Percentiles rank a stretch among this genome's conserved stretches.
These are phyloP conservation scores for Ascochyta rabiei DNA, from an alignment of 2,329 filamentous ascomycete species.

Conservation along the genomic window DNA sequence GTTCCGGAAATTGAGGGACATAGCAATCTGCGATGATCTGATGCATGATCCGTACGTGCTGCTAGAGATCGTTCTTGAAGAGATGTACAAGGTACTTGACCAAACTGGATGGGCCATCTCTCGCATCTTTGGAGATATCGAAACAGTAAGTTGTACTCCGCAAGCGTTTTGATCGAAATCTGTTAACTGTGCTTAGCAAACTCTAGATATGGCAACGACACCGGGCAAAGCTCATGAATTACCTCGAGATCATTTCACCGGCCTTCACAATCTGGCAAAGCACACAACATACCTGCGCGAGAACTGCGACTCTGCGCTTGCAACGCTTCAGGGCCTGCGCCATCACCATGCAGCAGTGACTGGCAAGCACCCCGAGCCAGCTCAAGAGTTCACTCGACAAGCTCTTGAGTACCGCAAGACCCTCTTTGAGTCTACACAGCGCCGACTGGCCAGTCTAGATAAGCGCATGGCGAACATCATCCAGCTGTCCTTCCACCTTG, in stretches of 20 bases:
- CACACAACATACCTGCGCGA: conserved; percentile 48
- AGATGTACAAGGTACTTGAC: conserved; percentile 42
- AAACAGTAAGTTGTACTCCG: conserved; percentile 30
- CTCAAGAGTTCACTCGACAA: conserved; percentile 20
- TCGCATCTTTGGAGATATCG: conserved; percentile 39
- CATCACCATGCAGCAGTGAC: conserved; percentile 24
- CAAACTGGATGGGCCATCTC: conserved; percentile 35
- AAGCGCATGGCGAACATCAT: conserved; percentile 48
- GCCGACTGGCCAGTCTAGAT: conserved; percentile 44
- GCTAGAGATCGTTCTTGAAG: conserved; percentile 39
- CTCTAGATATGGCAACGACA: conserved; percentile 25
- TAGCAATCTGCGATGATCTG: conserved; percentile 26
- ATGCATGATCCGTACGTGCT: conserved; percentile 41
- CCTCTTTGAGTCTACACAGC: conserved; percentile 43
- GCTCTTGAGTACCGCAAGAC: conserved; percentile 39
- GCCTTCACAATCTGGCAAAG: conserved; percentile 49
- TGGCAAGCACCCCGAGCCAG: conserved; percentile 6
- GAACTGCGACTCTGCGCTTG: conserved; percentile 38
- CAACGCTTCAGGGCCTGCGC: conserved; percentile 34
- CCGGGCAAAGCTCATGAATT: conserved; percentile 28
- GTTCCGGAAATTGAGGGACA: conserved; percentile 19
- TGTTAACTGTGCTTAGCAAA: conserved; percentile 24
- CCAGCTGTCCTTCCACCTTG: conserved; percentile 49
- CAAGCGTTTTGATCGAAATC: not conserved
- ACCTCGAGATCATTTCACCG: conserved; percentile 27